Percentiles rank a stretch among this genome's conserved stretches.
These are phyloP conservation scores for Aspergillus amoenus DNA, from an alignment of 2,329 filamentous ascomycete genomes.

Conservation along the genomic window DNA sequence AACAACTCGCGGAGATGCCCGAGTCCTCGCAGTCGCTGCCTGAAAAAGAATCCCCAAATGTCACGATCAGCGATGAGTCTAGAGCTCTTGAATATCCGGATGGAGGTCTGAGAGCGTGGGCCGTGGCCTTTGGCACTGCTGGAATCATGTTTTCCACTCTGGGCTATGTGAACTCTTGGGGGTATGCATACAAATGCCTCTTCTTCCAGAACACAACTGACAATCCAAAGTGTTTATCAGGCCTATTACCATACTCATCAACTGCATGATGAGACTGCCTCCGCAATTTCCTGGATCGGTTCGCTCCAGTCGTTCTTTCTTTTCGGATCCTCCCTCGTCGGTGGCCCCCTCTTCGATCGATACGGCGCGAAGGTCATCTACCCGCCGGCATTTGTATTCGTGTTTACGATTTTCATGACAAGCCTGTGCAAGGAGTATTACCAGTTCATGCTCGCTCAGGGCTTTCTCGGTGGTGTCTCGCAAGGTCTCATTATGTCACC, in stretches of 20 bases:
- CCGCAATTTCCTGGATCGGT: slow-evolving; percentile 47
- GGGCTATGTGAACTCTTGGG: slow-evolving; percentile 14
- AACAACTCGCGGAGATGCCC: not conserved
- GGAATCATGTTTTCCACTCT: slow-evolving; percentile 16
- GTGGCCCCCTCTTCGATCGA: slow-evolving; percentile 49
- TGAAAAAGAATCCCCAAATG: not conserved
- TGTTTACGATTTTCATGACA: slow-evolving; percentile 23
- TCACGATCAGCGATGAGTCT: not conserved
- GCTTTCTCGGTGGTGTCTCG: slow-evolving; percentile 11
- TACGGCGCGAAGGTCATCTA: slow-evolving; percentile 30
- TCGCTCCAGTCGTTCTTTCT: slow-evolving; percentile 46
- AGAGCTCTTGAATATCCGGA: slow-evolving; percentile 4
- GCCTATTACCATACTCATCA: slow-evolving; percentile 41
- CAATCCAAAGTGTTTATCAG: slow-evolving; percentile 36
- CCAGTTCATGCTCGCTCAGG: slow-evolving; percentile 47
- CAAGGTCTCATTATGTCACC: slow-evolving; percentile 44
- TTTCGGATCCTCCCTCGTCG: slow-evolving; percentile 41
- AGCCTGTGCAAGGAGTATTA: slow-evolving; percentile 56
- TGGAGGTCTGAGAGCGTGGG: slow-evolving; percentile 10
- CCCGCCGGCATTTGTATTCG: slow-evolving; percentile 8
- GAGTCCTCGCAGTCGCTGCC: not conserved
- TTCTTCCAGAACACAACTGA: not conserved
- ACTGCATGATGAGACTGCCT: slow-evolving; percentile 29
- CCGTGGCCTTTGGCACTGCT: slow-evolving; percentile 9
- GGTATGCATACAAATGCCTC: not conserved